Evolutionary conservation across 768 basidiomycete genomes (phyloP), one percentile per base, ranked within the genome.

Genomic region (Jaapia argillacea): DNA sequence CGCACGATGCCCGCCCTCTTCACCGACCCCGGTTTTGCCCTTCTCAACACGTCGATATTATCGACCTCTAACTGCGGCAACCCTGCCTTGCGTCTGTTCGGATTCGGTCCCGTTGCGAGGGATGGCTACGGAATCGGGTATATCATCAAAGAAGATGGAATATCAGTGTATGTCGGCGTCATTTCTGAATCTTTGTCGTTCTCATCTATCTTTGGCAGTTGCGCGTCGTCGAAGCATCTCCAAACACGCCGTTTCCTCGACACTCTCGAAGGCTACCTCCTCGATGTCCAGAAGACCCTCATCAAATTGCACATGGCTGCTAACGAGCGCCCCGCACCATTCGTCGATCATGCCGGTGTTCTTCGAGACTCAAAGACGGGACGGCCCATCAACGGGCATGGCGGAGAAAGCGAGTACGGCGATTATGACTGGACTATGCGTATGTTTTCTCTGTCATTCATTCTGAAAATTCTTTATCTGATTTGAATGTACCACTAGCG

Each of bases 61-160:
- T 86, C 83, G n/a, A 96, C 92, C 1, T 90, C 87, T 5, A 99
- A 99, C 63, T 97, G 93, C 56, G 93, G 94, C 2, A 96, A 99
- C 60, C 92, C 93, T 1, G 92, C 92, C 5, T 61, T 96, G 56
- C 68, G 90, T 24, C 62, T 94, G 47, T 94, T 96, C 51, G 94
- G 93, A 5, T 99, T 97, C 55, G 94, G 93, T 0, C 90, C 93
- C 3, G 91, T 93, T 45, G 86, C 91, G 2, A 85, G 86, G 16
- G 91, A 96, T 51, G 94, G 94, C 1, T 94, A 90, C 55, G 94
- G 94, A 4, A 83, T 97, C 48, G 94, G 94, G 16, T 99, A 98
- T 57, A 99, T 99, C 60, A 97, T 99, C 71, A 98, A 97, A 63
- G 92, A 96, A 51, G 84, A 93, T 48, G 84, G 82, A 2, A 74